A percentile compares a stretch with the other conserved stretches of the same genome.
phyloP scores from a whole-genome alignment of 495 filamentous ascomycete genomes.

The Hypoxylon crocopeplum region DNA sequence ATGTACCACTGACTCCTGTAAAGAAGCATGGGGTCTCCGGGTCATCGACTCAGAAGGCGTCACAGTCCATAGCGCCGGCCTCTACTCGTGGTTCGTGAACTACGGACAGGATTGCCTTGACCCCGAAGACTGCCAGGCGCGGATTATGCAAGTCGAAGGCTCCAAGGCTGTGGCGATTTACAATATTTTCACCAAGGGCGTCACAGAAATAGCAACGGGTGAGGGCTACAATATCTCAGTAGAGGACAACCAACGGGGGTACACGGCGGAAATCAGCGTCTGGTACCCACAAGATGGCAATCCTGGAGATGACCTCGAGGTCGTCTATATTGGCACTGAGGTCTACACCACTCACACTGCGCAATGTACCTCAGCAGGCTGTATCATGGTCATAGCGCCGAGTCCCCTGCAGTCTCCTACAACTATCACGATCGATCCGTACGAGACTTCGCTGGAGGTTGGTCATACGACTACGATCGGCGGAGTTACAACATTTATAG shows the following conservation, averaged over 20 bases:
- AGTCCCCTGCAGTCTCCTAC: constrained; percentile 7
- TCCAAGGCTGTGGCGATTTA: background rate
- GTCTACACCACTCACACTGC: constrained; percentile 16
- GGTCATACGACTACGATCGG: constrained; percentile 4
- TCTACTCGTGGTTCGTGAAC: constrained; percentile 75
- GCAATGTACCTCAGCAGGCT: constrained; percentile 7
- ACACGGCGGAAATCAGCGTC: constrained; percentile 34
- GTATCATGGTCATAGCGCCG: constrained; percentile 29
- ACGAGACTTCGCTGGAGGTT: constrained; percentile 33
- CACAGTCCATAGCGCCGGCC: constrained; percentile 67
- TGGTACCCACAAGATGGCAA: constrained; percentile 28
- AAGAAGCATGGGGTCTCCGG: constrained; percentile 67
- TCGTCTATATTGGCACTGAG: constrained; percentile 26
- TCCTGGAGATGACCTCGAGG: constrained; percentile 16
- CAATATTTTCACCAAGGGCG: background rate
- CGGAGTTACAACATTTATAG: constrained; percentile 9
- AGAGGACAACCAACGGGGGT: constrained; percentile 20
- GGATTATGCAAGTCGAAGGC: constrained; percentile 38
- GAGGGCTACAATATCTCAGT: background rate
- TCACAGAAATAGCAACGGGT: background rate
- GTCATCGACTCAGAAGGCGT: constrained; percentile 63
- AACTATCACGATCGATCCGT: constrained; percentile 6
- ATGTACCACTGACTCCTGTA: constrained; percentile 55
- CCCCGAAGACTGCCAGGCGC: constrained; percentile 71
- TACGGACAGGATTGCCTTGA: constrained; percentile 72